These are phyloP conservation scores for Gastrolobium bilobum DNA, from an alignment of 306 rosid genomes.

Conservation along the genomic window DNA sequence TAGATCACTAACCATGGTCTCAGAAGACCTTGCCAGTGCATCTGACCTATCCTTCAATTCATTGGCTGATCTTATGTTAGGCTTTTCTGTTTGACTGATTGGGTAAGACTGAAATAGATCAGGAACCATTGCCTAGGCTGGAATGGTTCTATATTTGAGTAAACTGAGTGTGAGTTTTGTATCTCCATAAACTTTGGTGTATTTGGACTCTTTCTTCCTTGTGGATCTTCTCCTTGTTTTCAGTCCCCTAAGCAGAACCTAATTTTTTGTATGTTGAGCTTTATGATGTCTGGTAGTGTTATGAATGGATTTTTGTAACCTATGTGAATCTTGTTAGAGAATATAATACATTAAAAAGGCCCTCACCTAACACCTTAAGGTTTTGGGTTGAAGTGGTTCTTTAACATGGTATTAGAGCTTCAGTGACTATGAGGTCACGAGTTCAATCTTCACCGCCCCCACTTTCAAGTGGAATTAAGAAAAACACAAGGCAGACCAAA, in stretches of 20 bases:
- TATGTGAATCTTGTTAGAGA: neutral
- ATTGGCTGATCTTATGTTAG: slow-evolving; percentile 20
- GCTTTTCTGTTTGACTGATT: slow-evolving; percentile 18
- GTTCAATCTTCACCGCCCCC: no score
- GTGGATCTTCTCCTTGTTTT: slow-evolving; percentile 32
- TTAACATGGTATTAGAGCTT: no score
- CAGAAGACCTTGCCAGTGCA: neutral
- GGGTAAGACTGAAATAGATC: slow-evolving; percentile 12
- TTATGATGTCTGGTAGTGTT: neutral
- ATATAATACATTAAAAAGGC: no score
- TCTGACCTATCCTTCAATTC: slow-evolving; percentile 21
- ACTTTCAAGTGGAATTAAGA: no score
- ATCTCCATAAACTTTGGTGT: neutral
- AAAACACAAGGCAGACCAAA: no score
- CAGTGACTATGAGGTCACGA: no score
- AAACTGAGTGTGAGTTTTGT: neutral
- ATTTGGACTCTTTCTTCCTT: slow-evolving; percentile 6
- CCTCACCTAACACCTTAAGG: no score
- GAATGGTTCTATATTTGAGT: neutral
- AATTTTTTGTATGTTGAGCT: neutral
- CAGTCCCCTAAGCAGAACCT: neutral
- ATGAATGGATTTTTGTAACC: neutral
- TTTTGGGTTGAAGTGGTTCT: no score
- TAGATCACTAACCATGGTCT: neutral
- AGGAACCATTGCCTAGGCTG: slow-evolving; percentile 14